Percentiles rank a stretch among this genome's conserved stretches.
These are phyloP conservation scores for Tricholoma hemisulphureum DNA, from an alignment of 768 basidiomycete genomes.

Conservation along the genomic window DNA sequence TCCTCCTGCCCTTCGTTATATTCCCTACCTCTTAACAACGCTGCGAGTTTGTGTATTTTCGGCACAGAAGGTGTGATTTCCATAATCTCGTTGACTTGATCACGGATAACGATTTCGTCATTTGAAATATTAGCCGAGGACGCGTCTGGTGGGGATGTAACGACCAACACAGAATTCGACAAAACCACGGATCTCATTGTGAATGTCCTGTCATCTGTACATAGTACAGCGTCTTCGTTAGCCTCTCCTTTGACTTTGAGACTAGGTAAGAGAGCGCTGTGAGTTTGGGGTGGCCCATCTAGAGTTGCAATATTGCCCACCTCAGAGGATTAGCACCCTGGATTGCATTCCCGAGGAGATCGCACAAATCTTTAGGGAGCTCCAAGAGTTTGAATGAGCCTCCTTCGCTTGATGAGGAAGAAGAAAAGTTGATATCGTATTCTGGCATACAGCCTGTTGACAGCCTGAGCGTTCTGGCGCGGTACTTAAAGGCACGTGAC, in stretches of 20 bases:
- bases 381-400: conserved; percentile 71
- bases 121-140: conserved; percentile 27
- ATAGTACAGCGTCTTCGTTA: conserved; percentile 86
- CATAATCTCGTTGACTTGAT: conserved; percentile 79
- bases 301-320: conserved; percentile 22
- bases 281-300: conserved; percentile 11
- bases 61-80: conserved; percentile 82
- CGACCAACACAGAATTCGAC: conserved; percentile 83
- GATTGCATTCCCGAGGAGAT: conserved; percentile 54
- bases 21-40: conserved; percentile 58
- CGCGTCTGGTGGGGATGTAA: conserved; percentile 48
- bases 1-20: conserved; percentile 71
- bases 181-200: conserved; percentile 79
- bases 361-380: conserved; percentile 66
- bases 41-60: conserved; percentile 63
- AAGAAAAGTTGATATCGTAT: conserved; percentile 53
- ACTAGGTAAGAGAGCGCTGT: conserved; percentile 32
- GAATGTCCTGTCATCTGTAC: conserved; percentile 80
- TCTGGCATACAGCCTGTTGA: too few relatives aligned
- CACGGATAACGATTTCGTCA: conserved; percentile 65
- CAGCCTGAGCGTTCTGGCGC: too few relatives aligned
- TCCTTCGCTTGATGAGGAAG: conserved; percentile 43
- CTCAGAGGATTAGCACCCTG: conserved; percentile 30
- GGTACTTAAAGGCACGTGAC: too few relatives aligned
- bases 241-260: conserved; percentile 78